Evolutionary conservation across 192 early-diverging fungal genomes (phyloP), one percentile per base, ranked within the genome.

Genomic region (Coemansia sp.): DNA sequence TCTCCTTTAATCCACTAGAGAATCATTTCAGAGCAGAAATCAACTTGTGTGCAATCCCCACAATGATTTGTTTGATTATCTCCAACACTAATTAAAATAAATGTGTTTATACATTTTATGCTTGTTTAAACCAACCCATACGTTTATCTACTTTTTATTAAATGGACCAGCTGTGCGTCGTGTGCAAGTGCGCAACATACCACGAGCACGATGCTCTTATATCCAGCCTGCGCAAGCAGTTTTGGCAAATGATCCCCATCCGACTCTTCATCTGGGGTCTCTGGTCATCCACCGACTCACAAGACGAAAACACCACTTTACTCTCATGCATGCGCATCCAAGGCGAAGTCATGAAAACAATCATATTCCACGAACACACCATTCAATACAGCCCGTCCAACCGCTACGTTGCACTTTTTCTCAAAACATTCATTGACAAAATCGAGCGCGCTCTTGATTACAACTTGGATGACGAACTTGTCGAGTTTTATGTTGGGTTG

Each of bases 221-320:
- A 2, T 43, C 64, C 38, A 77, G 73, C 21, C 38, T 82, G 8
- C 74, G 79, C 37, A 76, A 77, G 51, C 79, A 82, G 59, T 82
- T 82, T 54, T 82, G 79, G 79, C 79, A 82, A 43, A 82, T 82
- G 79, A 65, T 77, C 9, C 70, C 79, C 3, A 57, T 82, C 37
- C 66, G 71, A 27, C 17, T 59, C 7, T 73, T 82, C 35, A 52
- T 71, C 19, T 82, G 79, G 79, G 32, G 54, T 5, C n/a, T 24
- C 54, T 56, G 54, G 77, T 66, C 67, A 47, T 53, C 57, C 3
- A 58, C 19, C 35, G 24, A 58, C 38, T 3, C 17, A 10, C 49
- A 52, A 1, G 65, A 69, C 4, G 78, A 72, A 52, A 75, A 81
- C 55, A 10, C 56, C 1, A 10, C 57, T 4, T 57, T 72, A 19